phyloP scores from a whole-genome alignment of 768 basidiomycete genomes.

The Exsudoporus frostii region DNA sequence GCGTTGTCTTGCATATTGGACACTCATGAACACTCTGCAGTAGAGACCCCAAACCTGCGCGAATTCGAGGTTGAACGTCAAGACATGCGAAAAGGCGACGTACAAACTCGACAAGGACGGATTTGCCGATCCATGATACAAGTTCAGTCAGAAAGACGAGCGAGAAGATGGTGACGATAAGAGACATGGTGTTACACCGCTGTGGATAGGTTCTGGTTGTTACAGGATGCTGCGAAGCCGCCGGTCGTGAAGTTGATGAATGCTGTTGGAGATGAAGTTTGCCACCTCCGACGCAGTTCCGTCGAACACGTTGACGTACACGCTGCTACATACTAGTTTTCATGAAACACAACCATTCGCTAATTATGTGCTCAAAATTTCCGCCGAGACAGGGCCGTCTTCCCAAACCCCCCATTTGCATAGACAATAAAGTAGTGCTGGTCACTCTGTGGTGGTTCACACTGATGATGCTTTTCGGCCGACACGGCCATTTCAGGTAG shows the following conservation, averaged over 20 bases:
- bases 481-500: background rate
- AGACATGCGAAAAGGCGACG: conserved; percentile 31
- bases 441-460: background rate
- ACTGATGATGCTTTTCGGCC: background rate
- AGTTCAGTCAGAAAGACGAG: conserved; percentile 82
- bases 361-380: background rate
- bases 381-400: background rate
- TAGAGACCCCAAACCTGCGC: conserved; percentile 73
- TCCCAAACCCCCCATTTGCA: background rate
- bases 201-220: background rate
- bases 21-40: conserved; percentile 59
- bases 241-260: background rate
- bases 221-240: conserved; percentile 6
- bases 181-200: conserved; percentile 51
- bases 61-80: conserved; percentile 1
- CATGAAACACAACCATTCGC: background rate
- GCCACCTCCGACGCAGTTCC: background rate
- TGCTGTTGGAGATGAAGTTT: background rate
- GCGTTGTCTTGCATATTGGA: conserved; percentile 55
- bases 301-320: conserved; percentile 18
- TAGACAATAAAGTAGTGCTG: background rate
- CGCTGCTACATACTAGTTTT: background rate
- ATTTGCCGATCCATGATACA: conserved; percentile 85
- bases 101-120: conserved; percentile 78
- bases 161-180: conserved; percentile 77